Conservation (phyloP, 805 yeast genomes). For the Ogataea henricii region DNA sequence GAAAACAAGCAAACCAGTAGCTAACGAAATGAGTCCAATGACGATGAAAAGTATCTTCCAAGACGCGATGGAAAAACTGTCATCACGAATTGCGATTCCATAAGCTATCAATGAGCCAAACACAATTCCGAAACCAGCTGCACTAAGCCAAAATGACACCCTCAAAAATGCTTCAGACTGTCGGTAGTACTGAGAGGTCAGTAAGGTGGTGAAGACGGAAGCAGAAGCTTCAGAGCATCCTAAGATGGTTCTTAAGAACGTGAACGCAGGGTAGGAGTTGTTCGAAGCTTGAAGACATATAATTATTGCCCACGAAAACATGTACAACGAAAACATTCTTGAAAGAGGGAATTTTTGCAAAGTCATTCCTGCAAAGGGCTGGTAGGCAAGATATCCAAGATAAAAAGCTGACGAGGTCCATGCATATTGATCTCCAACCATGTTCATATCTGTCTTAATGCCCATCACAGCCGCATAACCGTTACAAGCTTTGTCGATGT, state of each 20-base stretch:
- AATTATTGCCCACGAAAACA: conserved; percentile 51
- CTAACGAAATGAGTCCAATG: conserved; percentile 60
- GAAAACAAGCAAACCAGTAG: conserved; percentile 48
- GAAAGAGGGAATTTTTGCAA: conserved; percentile 50
- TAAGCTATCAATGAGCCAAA: conserved; percentile 59
- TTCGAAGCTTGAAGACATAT: conserved; percentile 49
- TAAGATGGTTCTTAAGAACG: conserved; percentile 47
- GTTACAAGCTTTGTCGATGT: conserved; percentile 60
- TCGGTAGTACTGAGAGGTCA: conserved; percentile 41
- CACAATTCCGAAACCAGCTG: conserved; percentile 48
- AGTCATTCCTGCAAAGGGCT: conserved; percentile 51
- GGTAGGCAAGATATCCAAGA: conserved; percentile 51
- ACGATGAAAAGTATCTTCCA: conserved; percentile 67
- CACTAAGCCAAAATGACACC: conserved; percentile 35
- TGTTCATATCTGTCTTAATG: conserved; percentile 48
- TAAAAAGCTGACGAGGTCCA: conserved; percentile 37
- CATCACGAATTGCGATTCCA: conserved; percentile 43
- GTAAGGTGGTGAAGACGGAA: conserved; percentile 37
- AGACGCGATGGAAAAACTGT: conserved; percentile 45
- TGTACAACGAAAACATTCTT: conserved; percentile 46
- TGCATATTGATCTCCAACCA: conserved; percentile 44
- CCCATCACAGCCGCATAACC: conserved; percentile 63
- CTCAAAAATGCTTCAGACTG: conserved; percentile 34
- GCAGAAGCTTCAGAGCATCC: conserved; percentile 44
- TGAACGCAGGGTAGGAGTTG: conserved; percentile 45